These are phyloP conservation scores for Wolfiporia cocos DNA, from an alignment of 1,284 basidiomycete genomes.

Conservation along the genomic window DNA sequence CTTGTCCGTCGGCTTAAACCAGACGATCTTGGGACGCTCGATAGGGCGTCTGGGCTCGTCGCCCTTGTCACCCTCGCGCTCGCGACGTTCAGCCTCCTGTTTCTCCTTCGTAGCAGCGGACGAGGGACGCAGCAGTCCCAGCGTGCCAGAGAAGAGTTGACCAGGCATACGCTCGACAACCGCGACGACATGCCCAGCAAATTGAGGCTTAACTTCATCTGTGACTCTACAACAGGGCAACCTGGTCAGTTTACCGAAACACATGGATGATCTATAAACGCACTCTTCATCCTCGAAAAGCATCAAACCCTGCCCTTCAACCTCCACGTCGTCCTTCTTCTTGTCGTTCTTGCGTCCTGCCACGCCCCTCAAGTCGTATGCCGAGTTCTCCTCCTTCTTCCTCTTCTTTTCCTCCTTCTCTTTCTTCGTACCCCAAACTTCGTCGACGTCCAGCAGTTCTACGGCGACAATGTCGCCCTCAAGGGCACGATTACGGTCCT, in stretches of 20 bases:
- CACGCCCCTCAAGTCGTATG: slow-evolving; percentile 76
- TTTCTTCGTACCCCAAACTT: slow-evolving; percentile 99
- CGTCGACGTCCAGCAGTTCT: slow-evolving; percentile 95
- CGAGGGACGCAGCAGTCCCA: slow-evolving; percentile 92
- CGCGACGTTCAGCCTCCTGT: slow-evolving; percentile 95
- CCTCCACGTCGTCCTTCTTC: slow-evolving; percentile 99
- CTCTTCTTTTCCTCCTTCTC: slow-evolving; percentile 99
- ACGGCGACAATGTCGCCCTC: slow-evolving; percentile 99
- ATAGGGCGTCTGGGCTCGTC: slow-evolving; percentile 75
- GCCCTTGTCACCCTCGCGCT: slow-evolving; percentile 89
- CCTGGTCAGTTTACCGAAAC: slow-evolving; percentile 3
- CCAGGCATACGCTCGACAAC: slow-evolving; percentile 99
- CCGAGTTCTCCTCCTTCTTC: slow-evolving; percentile 98
- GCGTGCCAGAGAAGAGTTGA: slow-evolving; percentile 95
- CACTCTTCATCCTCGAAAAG: slow-evolving; percentile 97
- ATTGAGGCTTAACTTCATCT: slow-evolving; percentile 94
- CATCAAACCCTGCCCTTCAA: slow-evolving; percentile 96
- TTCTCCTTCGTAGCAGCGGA: slow-evolving; percentile 99
- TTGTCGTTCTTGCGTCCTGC: slow-evolving; percentile 92
- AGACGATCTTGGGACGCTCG: slow-evolving; percentile 97
- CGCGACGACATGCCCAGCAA: slow-evolving; percentile 95
- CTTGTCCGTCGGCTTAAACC: slow-evolving; percentile 99
- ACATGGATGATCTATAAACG: slow-evolving; percentile 21
- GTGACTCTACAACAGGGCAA: slow-evolving; percentile 61
- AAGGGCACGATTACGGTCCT: slow-evolving; percentile 96